A percentile compares a stretch with the other conserved stretches of the same genome.
These are phyloP conservation scores for Trypanosoma avium DNA, from an alignment of 208 protist species.

Conservation along the genomic window DNA sequence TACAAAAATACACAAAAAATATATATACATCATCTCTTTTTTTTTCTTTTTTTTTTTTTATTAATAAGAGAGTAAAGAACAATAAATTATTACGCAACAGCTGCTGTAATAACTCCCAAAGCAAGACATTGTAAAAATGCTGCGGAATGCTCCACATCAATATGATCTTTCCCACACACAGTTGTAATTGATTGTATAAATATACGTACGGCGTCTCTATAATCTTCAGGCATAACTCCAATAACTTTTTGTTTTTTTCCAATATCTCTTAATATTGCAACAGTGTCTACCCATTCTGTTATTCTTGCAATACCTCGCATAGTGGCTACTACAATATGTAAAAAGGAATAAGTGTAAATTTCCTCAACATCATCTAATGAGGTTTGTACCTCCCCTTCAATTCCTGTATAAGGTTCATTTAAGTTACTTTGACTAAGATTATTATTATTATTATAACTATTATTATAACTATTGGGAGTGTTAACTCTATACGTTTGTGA, in stretches of 20 bases:
- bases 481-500: no score
- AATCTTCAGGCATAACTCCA: slow-evolving; percentile 69
- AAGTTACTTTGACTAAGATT: not conserved
- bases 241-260: slow-evolving; percentile 52
- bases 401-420: not conserved
- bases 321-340: slow-evolving; percentile 66
- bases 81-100: not conserved
- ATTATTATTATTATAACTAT: not conserved
- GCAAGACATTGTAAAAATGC: slow-evolving; percentile 73
- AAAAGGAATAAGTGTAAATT: slow-evolving; percentile 71
- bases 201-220: slow-evolving; percentile 67
- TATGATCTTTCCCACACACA: slow-evolving; percentile 53
- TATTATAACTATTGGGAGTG: not conserved
- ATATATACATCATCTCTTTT: not conserved
- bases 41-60: not conserved
- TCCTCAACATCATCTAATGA: slow-evolving; percentile 44
- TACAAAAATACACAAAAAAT: not conserved
- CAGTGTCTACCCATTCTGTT: slow-evolving; percentile 56
- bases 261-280: slow-evolving; percentile 43
- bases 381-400: not conserved
- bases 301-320: slow-evolving; percentile 45
- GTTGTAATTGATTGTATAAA: slow-evolving; percentile 68
- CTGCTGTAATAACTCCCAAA: slow-evolving; percentile 43
- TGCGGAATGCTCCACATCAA: slow-evolving; percentile 47
- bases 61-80: no score